Base-by-base conservation (phyloP, 2,329 filamentous ascomycete species). In the Colletotrichum zoysiae region DNA sequence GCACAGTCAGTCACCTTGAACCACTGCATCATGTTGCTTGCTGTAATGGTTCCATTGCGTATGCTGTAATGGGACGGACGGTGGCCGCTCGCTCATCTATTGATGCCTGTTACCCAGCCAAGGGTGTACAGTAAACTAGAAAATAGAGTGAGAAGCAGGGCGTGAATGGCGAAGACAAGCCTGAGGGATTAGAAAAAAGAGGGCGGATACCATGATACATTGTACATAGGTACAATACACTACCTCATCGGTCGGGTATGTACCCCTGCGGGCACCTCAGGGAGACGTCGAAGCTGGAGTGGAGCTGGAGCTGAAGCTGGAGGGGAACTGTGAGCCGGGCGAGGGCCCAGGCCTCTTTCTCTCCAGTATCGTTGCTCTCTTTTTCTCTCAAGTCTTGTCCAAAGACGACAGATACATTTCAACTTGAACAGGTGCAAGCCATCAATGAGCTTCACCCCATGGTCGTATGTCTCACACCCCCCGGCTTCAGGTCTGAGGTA, bases 401-500 rank as follows among this genome's bases (percentile, higher is more conserved):
- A 53, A 40, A 40, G n/a, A 58, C 20, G n/a, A 58, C n/a, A 35
- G 55, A 40, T 42, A 40, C 12, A 58, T 38, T 26, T 40, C 61
- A 48, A 56, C 57, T 38, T 62, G 50, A 58, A 38, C 46, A 26
- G 3, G 33, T 33, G 26, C 26, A 35, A 1, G 16, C 11, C 20
- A 5, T 38, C 30, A 30, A 30, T 30, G 18, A 16, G 23, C 2
- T 8, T 30, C 26, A 26, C 40, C 20, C 35, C 35, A n/a, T 26
- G 6, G 11, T 9, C 4, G 11, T 2, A 14, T 40, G 55, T 23
- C 5, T 51, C 38, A 63, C 65, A 57, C 68, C 58, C 58, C 35
- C 50, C 35, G 38, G 44, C 53, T 63, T 12, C 51, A 23, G 48
- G 64, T 50, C 40, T 20, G 12, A 60, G 57, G 40, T 60, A 46